A percentile compares a stretch with the other conserved stretches of the same genome.
These are phyloP conservation scores for Pseudoturritis turrita DNA, from an alignment of 345 rosid species.

Conservation along the genomic window DNA sequence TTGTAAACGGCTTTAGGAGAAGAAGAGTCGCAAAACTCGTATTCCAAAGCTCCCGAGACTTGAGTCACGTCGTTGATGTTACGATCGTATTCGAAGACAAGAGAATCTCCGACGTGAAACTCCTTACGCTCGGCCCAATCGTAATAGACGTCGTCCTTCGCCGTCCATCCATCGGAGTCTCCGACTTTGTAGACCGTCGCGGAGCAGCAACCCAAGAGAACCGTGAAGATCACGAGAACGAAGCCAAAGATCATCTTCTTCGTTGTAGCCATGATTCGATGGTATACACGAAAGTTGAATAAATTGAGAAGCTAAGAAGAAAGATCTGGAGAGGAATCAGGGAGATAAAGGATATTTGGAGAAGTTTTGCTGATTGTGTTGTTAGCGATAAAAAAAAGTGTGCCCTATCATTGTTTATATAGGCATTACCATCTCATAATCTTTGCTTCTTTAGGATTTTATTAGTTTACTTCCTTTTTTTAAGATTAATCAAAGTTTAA, in stretches of 20 bases:
- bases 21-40: not conserved
- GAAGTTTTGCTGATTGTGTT: too few species aligned
- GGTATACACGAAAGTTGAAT: not conserved
- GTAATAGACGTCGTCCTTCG: not conserved
- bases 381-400: too few species aligned
- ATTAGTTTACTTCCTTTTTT: too few species aligned
- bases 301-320: not conserved
- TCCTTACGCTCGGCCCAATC: not conserved
- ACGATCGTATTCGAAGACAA: not conserved
- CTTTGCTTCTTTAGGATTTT: too few species aligned
- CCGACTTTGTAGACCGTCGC: not conserved
- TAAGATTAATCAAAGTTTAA: too few species aligned
- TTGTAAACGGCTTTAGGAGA: not conserved
- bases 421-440: too few species aligned
- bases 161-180: not conserved
- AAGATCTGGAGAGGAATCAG: too few species aligned
- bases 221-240: not conserved
- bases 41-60: not conserved
- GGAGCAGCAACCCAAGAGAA: not conserved
- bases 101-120: not conserved
- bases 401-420: too few species aligned
- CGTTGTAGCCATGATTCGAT: not conserved
- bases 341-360: too few species aligned
- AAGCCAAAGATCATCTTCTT: not conserved
- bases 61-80: not conserved